A percentile compares a stretch with the other conserved stretches of the same genome.
Evolutionary conservation across 495 filamentous ascomycete genomes (phyloP).

Genomic region (Cairneyella variabilis): DNA sequence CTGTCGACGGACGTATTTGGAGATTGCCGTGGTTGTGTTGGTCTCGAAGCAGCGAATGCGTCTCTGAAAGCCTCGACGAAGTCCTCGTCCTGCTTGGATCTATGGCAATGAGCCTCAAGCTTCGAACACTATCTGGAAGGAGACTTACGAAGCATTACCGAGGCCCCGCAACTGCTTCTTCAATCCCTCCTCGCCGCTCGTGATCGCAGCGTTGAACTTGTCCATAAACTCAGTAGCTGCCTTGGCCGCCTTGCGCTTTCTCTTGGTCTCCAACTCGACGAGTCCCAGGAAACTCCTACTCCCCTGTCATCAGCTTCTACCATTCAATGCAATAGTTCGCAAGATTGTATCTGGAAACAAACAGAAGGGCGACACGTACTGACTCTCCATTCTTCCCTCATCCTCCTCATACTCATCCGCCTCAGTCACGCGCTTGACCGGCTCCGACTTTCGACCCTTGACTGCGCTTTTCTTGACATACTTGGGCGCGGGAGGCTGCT

Average conservation of each 20-base stretch:
- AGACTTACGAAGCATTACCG: neutral
- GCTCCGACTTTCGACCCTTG: constrained; percentile 14
- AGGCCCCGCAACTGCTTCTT: neutral
- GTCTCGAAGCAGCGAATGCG: constrained; percentile 9
- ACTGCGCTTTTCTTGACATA: constrained; percentile 17
- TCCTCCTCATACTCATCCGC: constrained; percentile 37
- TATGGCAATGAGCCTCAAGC: neutral
- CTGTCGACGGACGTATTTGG: no score
- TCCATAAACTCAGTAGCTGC: constrained; percentile 20
- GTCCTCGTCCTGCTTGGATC: constrained; percentile 7
- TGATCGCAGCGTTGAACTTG: constrained; percentile 13
- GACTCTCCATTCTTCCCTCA: constrained; percentile 29
- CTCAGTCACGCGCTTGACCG: constrained; percentile 16
- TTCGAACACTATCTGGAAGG: no score
- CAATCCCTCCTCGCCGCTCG: constrained; percentile 11
- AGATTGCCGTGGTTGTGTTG: neutral
- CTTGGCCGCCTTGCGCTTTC: constrained; percentile 22
- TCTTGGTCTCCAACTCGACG: constrained; percentile 11
- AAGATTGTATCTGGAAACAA: neutral
- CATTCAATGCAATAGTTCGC: neutral
- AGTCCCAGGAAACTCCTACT: neutral
- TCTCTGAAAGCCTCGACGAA: constrained; percentile 16
- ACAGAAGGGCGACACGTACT: constrained; percentile 17
- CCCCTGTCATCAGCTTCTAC: neutral
- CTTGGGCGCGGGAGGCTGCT: constrained; percentile 9